Evolutionary conservation across 2,329 filamentous ascomycete genomes (phyloP), one percentile per base, ranked within the genome.

Genomic region (Trichoderma oligosporum): DNA sequence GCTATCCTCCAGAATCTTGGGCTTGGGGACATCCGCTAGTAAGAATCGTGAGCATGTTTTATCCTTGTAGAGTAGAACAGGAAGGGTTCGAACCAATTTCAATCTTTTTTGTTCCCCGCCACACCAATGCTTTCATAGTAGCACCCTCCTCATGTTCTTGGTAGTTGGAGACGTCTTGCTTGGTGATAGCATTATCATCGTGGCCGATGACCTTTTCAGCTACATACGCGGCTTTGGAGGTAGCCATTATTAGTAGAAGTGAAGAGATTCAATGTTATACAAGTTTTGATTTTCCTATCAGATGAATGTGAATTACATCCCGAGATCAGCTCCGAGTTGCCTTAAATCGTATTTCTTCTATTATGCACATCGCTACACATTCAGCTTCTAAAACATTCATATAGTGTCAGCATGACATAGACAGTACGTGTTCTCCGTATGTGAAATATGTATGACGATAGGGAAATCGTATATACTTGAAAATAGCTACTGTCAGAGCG

Each of bases 51-150:
- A 55, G 38, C 12, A 29, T 29, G 12, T 22, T 12, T 4, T 12
- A 25, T 24, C 9, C 18, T 9, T 18, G 11, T 27, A 12, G 24
- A 22, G 7, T 22, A n/a, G 7, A 7, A 45, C 24, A 27, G 4
- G 6, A 20, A n/a, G 14, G 7, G 16, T 31, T 9, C n/a, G n/a
- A 39, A 84, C 81, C 74, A 16, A 95, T 77, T 67, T 88, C 74
- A 45, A 96, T 89, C 27, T 77, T 82, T 66, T 91, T 89, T 77
- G 93, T 94, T 52, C 88, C 88, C 72, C 87, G 84, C 91, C 91
- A 96, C 2, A 82, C 82, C 12, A 95, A 73, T 0, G 91, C 91
- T 70, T 89, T 87, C 88, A 96, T 94, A 14, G 73, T 87, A 64
- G 4, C 70, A 74, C 70, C 73, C 3, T 71, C 73, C 58, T 86